Percentiles rank a stretch among this genome's conserved stretches.
These are phyloP conservation scores for Irpex sp. DNA, from an alignment of 1,284 basidiomycete genomes.

Conservation along the genomic window DNA sequence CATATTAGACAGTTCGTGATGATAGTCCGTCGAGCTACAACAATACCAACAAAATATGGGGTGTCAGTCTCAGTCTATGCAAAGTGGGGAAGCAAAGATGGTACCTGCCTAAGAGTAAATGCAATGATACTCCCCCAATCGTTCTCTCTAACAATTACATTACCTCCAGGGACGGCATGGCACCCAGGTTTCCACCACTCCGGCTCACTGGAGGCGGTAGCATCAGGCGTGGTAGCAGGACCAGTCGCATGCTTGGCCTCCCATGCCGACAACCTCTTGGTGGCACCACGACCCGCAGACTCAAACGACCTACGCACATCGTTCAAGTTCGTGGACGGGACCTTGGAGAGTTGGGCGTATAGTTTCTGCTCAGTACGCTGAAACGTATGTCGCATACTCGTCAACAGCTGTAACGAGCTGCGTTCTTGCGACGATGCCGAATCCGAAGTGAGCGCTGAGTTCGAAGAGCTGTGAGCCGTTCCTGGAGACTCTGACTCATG, in stretches of 20 bases:
- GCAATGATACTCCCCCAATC: slow-evolving; percentile 77
- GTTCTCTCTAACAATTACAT: slow-evolving; percentile 63
- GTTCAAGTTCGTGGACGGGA: slow-evolving; percentile 48
- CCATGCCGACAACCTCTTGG: slow-evolving; percentile 55
- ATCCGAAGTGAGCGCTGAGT: slow-evolving; percentile 3
- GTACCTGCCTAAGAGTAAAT: slow-evolving; percentile 59
- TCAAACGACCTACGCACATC: slow-evolving; percentile 59
- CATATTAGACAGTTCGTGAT: slow-evolving; percentile 52
- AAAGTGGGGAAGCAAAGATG: too few species aligned
- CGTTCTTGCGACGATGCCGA: slow-evolving; percentile 20
- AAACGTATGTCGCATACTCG: slow-evolving; percentile 51
- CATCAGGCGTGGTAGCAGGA: slow-evolving; percentile 18
- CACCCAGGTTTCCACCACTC: slow-evolving; percentile 59
- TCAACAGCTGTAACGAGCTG: slow-evolving; percentile 40
- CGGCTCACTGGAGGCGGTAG: slow-evolving; percentile 42
- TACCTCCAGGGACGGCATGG: slow-evolving; percentile 65
- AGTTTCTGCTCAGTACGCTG: slow-evolving; percentile 55
- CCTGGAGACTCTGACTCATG: slow-evolving; percentile 3
- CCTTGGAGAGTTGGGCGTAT: slow-evolving; percentile 48
- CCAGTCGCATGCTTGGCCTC: slow-evolving; percentile 52
- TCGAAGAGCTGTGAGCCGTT: slow-evolving; percentile 6
- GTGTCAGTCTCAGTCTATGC: too few species aligned
- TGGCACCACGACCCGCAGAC: slow-evolving; percentile 44
- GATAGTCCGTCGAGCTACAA: slow-evolving; percentile 56
- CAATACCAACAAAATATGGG: background rate